Base-by-base conservation (phyloP, 2,329 filamentous ascomycete genomes). In the Penicillium rolfsii region DNA sequence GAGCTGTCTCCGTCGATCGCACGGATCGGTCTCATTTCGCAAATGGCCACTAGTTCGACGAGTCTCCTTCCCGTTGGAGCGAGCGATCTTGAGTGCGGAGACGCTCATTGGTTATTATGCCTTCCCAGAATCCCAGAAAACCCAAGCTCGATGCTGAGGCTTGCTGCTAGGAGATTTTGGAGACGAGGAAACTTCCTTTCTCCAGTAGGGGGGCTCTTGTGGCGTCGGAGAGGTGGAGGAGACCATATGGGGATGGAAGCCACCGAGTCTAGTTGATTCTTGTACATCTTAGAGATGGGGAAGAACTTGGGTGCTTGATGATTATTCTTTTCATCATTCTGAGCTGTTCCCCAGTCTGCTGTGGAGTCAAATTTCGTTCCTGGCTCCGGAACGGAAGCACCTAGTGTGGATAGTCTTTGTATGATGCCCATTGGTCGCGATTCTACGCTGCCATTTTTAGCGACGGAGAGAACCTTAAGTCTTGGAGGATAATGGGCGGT, bases 11-110 rank as follows among this genome's bases (percentile, higher is more conserved):
- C 52, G 59, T 45, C 62, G 61, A 69, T 70, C 64, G 61, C 62
- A 68, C 58, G 52, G 60, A 69, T 69, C 59, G 57, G 52, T 60
- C 60, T 64, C 62, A 58, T 62, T 64, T 63, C 57, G 55, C 52
- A 26, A 43, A 50, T 55, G 38, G 35, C 35, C 62, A 38, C 64
- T 66, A 59, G 61, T 59, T 60, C 57, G 28, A 38, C 52, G 41
- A 50, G 58, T 57, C 62, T 61, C 64, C 62, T 65, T 62, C 60
- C 57, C 36, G 28, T 64, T 64, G 54, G 43, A 59, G 56, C 43
- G 36, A 58, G 41, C 14, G 22, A 40, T 43, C 35, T 38, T n/a
- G 41, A 9, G 4, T 9, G 7, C 38, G 14, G 50, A 38, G 41
- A n/a, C 11, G 5, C 30, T 41, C 28, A 60, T 61, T 60, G 57